Conservation (phyloP, 2,329 filamentous ascomycete species). For the Claviceps maximensis region DNA sequence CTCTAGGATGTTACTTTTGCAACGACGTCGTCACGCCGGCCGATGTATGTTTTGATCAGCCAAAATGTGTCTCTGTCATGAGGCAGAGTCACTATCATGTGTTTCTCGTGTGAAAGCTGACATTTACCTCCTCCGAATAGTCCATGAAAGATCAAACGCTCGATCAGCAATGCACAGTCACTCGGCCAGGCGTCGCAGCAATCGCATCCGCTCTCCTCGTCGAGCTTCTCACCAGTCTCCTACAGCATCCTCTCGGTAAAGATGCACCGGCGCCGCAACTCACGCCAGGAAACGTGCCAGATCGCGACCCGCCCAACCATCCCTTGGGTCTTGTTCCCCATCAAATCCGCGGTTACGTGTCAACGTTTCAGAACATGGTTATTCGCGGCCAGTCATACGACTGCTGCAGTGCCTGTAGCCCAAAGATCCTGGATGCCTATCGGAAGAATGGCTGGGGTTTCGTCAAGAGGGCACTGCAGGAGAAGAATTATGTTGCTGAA, state of each 20-base stretch:
- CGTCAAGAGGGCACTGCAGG: conserved; percentile 58
- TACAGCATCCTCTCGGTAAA: conserved; percentile 71
- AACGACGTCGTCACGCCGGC: conserved; percentile 92
- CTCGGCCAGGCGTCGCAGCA: conserved; percentile 78
- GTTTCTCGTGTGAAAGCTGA: background rate
- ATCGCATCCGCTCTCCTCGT: conserved; percentile 87
- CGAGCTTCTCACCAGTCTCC: conserved; percentile 72
- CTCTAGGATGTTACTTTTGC: conserved; percentile 94
- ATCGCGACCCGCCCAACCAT: conserved; percentile 43
- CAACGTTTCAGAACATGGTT: conserved; percentile 59
- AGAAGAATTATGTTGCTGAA: conserved; percentile 68
- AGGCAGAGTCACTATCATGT: background rate
- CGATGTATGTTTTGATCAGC: conserved; percentile 50
- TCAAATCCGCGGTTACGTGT: conserved; percentile 65
- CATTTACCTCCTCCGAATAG: conserved; percentile 32
- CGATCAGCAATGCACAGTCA: conserved; percentile 97
- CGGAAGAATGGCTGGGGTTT: conserved; percentile 60
- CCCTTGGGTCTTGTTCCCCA: conserved; percentile 62
- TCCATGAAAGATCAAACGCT: conserved; percentile 90
- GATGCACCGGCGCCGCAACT: conserved; percentile 43
- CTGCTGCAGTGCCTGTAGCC: conserved; percentile 69
- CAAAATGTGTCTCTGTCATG: background rate
- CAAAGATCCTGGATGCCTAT: conserved; percentile 55
- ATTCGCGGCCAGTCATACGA: conserved; percentile 66
- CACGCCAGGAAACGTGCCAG: conserved; percentile 27